Conservation (phyloP, 257 asterid species). For the Penstemon davidsonii region DNA sequence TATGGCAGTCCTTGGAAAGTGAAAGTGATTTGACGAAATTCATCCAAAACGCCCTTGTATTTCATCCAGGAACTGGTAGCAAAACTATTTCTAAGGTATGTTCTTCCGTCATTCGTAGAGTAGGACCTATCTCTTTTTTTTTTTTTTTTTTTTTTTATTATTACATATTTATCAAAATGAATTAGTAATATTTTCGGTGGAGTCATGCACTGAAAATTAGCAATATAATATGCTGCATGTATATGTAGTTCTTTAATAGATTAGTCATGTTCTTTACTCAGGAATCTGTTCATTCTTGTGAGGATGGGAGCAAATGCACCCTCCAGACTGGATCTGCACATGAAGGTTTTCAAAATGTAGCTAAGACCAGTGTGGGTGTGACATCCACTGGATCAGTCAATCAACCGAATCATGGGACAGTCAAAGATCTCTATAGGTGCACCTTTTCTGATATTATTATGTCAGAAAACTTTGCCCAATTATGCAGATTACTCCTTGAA, state of each 20-base stretch:
- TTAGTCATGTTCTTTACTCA: conserved; percentile 27
- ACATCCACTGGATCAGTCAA: conserved; percentile 37
- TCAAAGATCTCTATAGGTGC: conserved; percentile 50
- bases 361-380: conserved; percentile 28
- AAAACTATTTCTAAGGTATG: conserved; percentile 52
- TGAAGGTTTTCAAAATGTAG: conserved; percentile 31
- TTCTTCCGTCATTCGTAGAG: conserved; percentile 2
- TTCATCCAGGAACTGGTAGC: conserved; percentile 46
- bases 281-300: conserved; percentile 53
- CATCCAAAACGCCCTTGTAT: conserved; percentile 44
- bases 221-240: neutral
- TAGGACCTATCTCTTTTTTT: conserved; percentile 9
- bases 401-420: conserved; percentile 32
- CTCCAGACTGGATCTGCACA: conserved; percentile 28
- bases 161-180: neutral
- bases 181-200: neutral
- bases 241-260: conserved; percentile 8
- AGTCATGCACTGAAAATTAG: conserved; percentile 12
- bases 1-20: conserved; percentile 46
- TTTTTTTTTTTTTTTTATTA: neutral
- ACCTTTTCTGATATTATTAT: conserved; percentile 49
- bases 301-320: conserved; percentile 38
- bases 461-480: conserved; percentile 61
- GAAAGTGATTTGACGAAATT: conserved; percentile 56
- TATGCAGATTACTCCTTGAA: conserved; percentile 57